Conservation (phyloP, 2,329 filamentous ascomycete genomes). For the Claviceps maximensis region DNA sequence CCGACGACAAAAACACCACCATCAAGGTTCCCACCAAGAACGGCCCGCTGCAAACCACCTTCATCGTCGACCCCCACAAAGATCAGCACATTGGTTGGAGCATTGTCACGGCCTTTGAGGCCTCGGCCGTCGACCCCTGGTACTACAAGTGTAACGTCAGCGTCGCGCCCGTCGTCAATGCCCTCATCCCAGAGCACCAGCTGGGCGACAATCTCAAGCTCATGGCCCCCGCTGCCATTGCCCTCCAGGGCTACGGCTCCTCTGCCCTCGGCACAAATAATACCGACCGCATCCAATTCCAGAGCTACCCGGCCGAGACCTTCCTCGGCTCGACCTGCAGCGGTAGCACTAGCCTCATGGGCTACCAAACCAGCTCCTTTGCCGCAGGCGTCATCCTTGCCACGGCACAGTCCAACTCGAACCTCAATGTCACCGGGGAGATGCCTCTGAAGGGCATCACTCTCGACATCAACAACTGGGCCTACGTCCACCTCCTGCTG, state of each 20-base stretch:
- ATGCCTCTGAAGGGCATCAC: constrained; percentile 19
- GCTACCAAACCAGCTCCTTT: constrained; percentile 21
- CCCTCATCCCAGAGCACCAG: constrained; percentile 21
- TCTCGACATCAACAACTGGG: constrained; percentile 21
- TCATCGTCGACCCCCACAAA: constrained; percentile 17
- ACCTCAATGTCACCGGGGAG: constrained; percentile 14
- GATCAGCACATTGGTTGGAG: constrained; percentile 16
- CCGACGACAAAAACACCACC: constrained; percentile 10
- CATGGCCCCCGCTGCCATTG: constrained; percentile 24
- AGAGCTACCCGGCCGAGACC: constrained; percentile 29
- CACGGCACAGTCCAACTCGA: constrained; percentile 17
- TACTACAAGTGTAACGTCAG: constrained; percentile 29
- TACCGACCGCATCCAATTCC: constrained; percentile 17
- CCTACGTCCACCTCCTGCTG: constrained; percentile 18
- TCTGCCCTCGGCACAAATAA: constrained; percentile 12
- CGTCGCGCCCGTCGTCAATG: constrained; percentile 20
- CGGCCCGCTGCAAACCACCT: constrained; percentile 23
- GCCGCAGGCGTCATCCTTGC: constrained; percentile 22
- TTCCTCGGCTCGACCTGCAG: constrained; percentile 20
- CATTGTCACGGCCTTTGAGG: constrained; percentile 24
- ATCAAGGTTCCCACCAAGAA: constrained; percentile 15
- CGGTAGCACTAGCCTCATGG: constrained; percentile 22
- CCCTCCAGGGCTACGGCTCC: constrained; percentile 25
- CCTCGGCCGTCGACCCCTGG: constrained; percentile 22
- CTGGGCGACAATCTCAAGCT: constrained; percentile 21